These are phyloP conservation scores for Ligustrum vulgare DNA, from an alignment of 257 asterid genomes.

Conservation along the genomic window DNA sequence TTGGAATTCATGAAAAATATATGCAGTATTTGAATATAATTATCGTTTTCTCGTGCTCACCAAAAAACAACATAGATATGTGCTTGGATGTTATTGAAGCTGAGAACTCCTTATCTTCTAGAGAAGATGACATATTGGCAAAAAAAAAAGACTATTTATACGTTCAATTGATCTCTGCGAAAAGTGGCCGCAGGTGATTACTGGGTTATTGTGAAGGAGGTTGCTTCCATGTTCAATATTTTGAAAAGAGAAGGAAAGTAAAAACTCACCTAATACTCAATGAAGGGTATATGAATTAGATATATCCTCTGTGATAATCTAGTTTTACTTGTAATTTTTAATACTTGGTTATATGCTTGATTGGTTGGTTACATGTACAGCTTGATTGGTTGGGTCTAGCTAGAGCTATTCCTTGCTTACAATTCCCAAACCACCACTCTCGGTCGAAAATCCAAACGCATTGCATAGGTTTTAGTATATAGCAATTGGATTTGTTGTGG, in stretches of 20 bases:
- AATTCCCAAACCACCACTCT: slow-evolving; percentile 1
- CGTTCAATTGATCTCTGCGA: too few relatives aligned
- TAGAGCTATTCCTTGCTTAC: not conserved
- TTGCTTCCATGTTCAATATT: not conserved
- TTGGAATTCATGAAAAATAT: not conserved
- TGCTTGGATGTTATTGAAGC: not conserved
- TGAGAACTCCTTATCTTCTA: not conserved
- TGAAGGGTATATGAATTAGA: too few relatives aligned
- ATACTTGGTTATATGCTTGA: too few relatives aligned
- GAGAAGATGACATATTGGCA: too few relatives aligned
- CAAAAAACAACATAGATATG: not conserved
- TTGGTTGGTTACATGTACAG: not conserved
- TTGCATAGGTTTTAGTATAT: not conserved
- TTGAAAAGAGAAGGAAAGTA: not conserved
- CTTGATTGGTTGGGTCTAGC: not conserved
- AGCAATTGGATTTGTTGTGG: not conserved
- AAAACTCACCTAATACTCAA: not conserved
- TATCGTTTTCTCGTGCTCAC: not conserved
- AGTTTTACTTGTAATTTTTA: too few relatives aligned
- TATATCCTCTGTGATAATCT: too few relatives aligned
- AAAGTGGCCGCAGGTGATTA: too few relatives aligned
- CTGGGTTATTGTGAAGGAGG: too few relatives aligned
- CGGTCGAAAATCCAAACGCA: not conserved
- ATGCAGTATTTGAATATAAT: not conserved
- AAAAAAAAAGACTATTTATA: too few relatives aligned